A percentile compares a stretch with the other conserved stretches of the same genome.
Conservation (phyloP, 306 rosid genomes). For the cucumber (Cucumis sativus) region Cucumber_9930_V3 NC_026661.2:1679501-1680000, state of each 20-base stretch:
- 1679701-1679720: too few relatives aligned
- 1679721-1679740: too few relatives aligned
- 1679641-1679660: too few relatives aligned
- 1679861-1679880: background rate
- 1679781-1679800: too few relatives aligned
- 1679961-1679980: too few relatives aligned
- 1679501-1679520: background rate
- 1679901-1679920: background rate
- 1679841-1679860: background rate
- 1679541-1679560: background rate
- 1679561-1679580: conserved; percentile 3
- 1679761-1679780: background rate
- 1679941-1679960: background rate
- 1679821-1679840: background rate
- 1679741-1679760: too few relatives aligned
- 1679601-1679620: too few relatives aligned
- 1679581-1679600: too few relatives aligned
- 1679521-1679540: background rate
- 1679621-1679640: too few relatives aligned
- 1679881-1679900: background rate
- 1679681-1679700: background rate
- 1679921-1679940: background rate
- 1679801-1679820: background rate
- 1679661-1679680: background rate
- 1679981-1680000: too few relatives aligned